Conservation (phyloP, 192 early-diverging fungal genomes). For the Dimargaris verticillata region DNA sequence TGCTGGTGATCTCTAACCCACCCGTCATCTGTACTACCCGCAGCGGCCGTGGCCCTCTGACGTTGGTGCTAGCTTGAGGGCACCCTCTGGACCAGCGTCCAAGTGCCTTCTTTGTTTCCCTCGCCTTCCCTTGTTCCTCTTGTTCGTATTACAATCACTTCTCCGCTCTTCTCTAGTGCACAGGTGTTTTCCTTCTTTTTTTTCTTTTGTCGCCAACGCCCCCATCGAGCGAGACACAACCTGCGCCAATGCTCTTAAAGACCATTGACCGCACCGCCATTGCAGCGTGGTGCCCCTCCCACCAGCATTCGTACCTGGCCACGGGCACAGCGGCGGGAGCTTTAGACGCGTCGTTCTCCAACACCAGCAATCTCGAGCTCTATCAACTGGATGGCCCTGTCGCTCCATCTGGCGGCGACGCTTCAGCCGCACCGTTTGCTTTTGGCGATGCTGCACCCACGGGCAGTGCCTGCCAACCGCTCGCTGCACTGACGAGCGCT, state of each 20-base stretch:
- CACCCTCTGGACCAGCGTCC: too few relatives aligned
- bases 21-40: too few relatives aligned
- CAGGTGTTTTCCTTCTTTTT: too few relatives aligned
- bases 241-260: slow-evolving; percentile 18
- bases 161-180: too few relatives aligned
- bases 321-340: slow-evolving; percentile 90
- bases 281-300: slow-evolving; percentile 70
- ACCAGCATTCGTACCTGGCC: slow-evolving; percentile 61
- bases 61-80: too few relatives aligned
- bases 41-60: too few relatives aligned
- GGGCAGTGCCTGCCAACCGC: slow-evolving; percentile 3
- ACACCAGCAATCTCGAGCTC: slow-evolving; percentile 74
- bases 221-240: too few relatives aligned
- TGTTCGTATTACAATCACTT: too few relatives aligned
- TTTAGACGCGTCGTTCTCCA: slow-evolving; percentile 87
- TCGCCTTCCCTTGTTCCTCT: too few relatives aligned
- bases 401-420: slow-evolving; percentile 12
- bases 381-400: slow-evolving; percentile 42
- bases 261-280: slow-evolving; percentile 68
- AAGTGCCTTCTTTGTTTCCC: too few relatives aligned
- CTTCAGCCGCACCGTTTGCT: slow-evolving; percentile 3
- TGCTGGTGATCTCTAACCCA: too few relatives aligned
- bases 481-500: slow-evolving; percentile 1
- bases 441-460: slow-evolving; percentile 19
- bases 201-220: too few relatives aligned